These are phyloP conservation scores for Bolboschoenus planiculmis DNA, from an alignment of 176 grass and related monocot genomes.

Conservation along the genomic window DNA sequence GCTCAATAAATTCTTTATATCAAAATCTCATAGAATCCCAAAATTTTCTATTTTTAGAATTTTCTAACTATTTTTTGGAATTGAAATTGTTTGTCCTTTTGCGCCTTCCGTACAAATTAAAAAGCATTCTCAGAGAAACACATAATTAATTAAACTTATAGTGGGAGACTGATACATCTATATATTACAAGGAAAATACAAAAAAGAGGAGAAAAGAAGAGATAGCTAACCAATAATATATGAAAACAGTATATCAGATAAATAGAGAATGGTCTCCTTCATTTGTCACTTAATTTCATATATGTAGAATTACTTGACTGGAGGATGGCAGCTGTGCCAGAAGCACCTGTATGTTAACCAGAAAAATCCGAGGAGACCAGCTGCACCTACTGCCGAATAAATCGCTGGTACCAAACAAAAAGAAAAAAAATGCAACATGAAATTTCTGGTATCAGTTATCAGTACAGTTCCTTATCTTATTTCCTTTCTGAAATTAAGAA, in stretches of 20 bases:
- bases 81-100: too few relatives aligned
- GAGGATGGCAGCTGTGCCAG: slow-evolving; percentile 12
- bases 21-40: too few relatives aligned
- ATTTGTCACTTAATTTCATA: neutral
- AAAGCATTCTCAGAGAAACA: neutral
- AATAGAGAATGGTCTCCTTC: neutral
- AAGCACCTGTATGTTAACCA: slow-evolving; percentile 5
- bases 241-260: neutral
- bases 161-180: too few relatives aligned
- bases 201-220: neutral
- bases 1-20: too few relatives aligned
- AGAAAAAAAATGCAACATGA: neutral
- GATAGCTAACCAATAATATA: neutral
- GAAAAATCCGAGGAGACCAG: neutral
- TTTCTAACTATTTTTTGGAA: too few relatives aligned
- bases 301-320: neutral
- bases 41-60: too few relatives aligned
- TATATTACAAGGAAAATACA: neutral
- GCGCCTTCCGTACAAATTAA: neutral
- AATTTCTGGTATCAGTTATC: neutral
- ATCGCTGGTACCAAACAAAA: neutral
- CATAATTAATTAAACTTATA: too few relatives aligned
- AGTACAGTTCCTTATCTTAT: neutral
- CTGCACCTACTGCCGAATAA: neutral
- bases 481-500: neutral